A percentile compares a stretch with the other conserved stretches of the same genome.
Evolutionary conservation across 345 rosid species (phyloP).

Genomic region (Eucalyptus cloeziana): DNA sequence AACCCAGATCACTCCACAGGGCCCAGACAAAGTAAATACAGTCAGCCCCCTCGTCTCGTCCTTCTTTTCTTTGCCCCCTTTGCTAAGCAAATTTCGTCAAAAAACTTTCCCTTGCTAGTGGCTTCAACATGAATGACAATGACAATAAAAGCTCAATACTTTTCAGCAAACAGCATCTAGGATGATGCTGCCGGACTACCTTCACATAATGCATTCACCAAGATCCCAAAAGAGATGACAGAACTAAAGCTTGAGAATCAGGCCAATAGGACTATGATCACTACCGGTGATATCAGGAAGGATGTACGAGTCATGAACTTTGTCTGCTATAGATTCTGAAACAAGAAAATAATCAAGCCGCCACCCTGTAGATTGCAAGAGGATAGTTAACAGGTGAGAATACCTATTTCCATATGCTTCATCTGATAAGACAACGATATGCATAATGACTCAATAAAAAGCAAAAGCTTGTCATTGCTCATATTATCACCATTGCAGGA

Average conservation of each 20-base stretch:
- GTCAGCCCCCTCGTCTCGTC: too few species aligned
- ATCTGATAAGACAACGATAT: neutral
- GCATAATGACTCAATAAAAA: neutral
- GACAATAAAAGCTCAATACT: neutral
- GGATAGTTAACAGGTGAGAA: too few species aligned
- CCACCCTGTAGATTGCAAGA: too few species aligned
- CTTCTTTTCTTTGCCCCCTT: too few species aligned
- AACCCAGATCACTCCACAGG: too few species aligned
- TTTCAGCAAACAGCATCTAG: neutral
- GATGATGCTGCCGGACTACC: neutral
- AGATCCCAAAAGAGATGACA: neutral
- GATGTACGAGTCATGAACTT: too few species aligned
- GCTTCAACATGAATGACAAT: neutral
- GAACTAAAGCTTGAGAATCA: conserved; percentile 48
- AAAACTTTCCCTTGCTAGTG: neutral
- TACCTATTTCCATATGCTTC: too few species aligned
- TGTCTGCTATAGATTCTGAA: too few species aligned
- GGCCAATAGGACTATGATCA: conserved; percentile 82
- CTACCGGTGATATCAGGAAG: too few species aligned
- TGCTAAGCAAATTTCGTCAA: too few species aligned
- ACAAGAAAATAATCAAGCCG: too few species aligned
- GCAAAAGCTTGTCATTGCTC: neutral
- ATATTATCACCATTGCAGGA: neutral
- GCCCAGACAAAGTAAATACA: too few species aligned
- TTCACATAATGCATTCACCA: neutral